A percentile compares a stretch with the other conserved stretches of the same genome.
Conservation (phyloP, 2,329 filamentous ascomycete species). For the Ceratocystis albifundus region DNA sequence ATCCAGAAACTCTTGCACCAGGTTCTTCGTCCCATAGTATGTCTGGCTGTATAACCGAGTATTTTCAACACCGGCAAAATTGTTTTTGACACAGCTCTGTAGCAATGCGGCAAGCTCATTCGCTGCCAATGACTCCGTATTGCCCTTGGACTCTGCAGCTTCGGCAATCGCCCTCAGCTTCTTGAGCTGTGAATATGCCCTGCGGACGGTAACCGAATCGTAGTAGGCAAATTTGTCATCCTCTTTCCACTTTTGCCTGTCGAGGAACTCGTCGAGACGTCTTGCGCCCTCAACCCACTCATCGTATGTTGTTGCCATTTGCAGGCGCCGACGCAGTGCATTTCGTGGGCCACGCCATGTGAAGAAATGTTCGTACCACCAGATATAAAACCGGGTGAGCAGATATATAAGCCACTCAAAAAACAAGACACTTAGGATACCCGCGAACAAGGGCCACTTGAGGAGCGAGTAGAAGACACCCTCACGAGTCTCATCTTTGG, state of each 20-base stretch:
- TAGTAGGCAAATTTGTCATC: constrained; percentile 74
- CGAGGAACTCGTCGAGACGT: constrained; percentile 67
- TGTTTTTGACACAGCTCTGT: constrained; percentile 92
- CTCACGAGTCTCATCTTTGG: constrained; percentile 85
- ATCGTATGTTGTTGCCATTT: constrained; percentile 59
- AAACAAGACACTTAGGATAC: constrained; percentile 28
- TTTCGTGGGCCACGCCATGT: constrained; percentile 78
- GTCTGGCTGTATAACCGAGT: constrained; percentile 91
- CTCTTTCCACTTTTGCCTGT: constrained; percentile 69
- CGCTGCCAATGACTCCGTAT: constrained; percentile 32
- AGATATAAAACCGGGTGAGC: constrained; percentile 77
- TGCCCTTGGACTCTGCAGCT: constrained; percentile 32
- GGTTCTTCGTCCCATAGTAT: constrained; percentile 92
- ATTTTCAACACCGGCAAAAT: constrained; percentile 92
- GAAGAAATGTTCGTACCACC: constrained; percentile 79
- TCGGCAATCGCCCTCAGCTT: constrained; percentile 51
- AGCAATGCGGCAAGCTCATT: constrained; percentile 61
- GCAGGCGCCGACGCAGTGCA: constrained; percentile 57
- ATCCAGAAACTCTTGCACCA: constrained; percentile 82
- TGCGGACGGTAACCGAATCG: constrained; percentile 69
- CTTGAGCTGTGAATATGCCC: constrained; percentile 64
- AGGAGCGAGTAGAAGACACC: constrained; percentile 79
- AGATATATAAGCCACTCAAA: constrained; percentile 50
- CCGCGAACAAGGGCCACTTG: constrained; percentile 84
- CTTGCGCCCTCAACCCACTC: constrained; percentile 76